These are phyloP conservation scores for Euphorbia corollata DNA, from an alignment of 441 rosid genomes.

Conservation along the genomic window DNA sequence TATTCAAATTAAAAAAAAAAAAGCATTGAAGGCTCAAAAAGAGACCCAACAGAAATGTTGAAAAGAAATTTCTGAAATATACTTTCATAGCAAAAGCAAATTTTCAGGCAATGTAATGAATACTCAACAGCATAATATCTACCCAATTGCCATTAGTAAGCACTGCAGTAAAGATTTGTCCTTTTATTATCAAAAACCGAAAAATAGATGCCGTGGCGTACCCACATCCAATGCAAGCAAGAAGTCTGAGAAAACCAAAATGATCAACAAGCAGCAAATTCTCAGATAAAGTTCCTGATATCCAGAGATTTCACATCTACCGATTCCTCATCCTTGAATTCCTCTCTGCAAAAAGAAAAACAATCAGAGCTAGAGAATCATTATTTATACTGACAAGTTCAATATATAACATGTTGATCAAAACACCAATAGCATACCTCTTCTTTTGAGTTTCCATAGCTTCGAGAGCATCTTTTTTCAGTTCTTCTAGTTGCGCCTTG, in stretches of 20 bases:
- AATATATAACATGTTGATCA: not conserved
- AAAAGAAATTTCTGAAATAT: not conserved
- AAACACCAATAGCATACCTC: conserved; percentile 35
- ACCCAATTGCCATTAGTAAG: conserved; percentile 12
- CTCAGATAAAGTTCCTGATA: conserved; percentile 77
- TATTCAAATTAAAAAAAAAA: too few relatives aligned
- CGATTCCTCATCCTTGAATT: conserved; percentile 73
- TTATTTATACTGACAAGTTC: too few relatives aligned
- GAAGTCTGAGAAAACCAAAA: too few relatives aligned
- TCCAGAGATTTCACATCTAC: conserved; percentile 79
- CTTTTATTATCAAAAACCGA: conserved; percentile 21
- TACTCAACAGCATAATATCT: conserved; percentile 9
- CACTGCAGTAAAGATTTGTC: not conserved
- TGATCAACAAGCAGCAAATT: too few relatives aligned
- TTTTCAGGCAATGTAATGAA: conserved; percentile 12
- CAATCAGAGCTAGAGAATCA: not conserved
- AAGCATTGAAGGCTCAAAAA: not conserved
- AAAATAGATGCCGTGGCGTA: conserved; percentile 15
- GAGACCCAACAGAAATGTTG: not conserved
- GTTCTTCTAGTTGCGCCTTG: conserved; percentile 80
- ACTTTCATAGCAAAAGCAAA: conserved; percentile 17
- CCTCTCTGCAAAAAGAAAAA: conserved; percentile 52
- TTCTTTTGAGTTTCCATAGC: conserved; percentile 90
- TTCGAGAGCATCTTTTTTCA: conserved; percentile 80
- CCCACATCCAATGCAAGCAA: too few relatives aligned